These are phyloP conservation scores for Tetracladium setigerum DNA, from an alignment of 495 filamentous ascomycete genomes.

Conservation along the genomic window DNA sequence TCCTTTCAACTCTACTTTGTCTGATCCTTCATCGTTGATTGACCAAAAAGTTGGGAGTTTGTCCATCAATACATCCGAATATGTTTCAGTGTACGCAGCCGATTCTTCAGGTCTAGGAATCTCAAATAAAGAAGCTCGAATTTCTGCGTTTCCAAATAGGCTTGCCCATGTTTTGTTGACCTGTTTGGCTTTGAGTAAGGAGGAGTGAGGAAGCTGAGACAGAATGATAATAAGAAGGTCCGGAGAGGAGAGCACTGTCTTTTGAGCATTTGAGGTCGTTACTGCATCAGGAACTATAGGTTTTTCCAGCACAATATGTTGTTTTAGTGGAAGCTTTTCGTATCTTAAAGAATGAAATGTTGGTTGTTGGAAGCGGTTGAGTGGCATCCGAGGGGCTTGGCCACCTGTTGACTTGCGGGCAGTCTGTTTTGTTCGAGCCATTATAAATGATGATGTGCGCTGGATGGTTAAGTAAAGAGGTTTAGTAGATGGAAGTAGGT, in stretches of 20 bases:
- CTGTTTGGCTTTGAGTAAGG: not conserved
- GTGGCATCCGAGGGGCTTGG: constrained; percentile 96
- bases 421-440: constrained; percentile 99
- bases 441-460: constrained; percentile 42
- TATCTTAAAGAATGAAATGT: no score
- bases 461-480: not conserved
- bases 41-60: not conserved
- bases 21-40: not conserved
- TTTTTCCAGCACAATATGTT: no score
- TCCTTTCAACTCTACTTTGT: no score
- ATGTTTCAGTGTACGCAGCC: not conserved
- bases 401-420: constrained; percentile 98
- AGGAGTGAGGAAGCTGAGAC: not conserved
- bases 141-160: not conserved
- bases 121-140: not conserved
- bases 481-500: not conserved
- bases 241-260: not conserved
- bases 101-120: not conserved
- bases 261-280: not conserved
- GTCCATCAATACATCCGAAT: not conserved
- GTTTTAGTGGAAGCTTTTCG: no score
- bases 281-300: not conserved
- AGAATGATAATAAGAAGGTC: not conserved
- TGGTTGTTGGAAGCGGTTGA: constrained; percentile 23
- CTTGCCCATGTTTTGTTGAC: constrained; percentile 1